Percentiles rank a stretch among this genome's conserved stretches.
Conservation (phyloP, 805 yeast genomes). For the Lachancea thermotolerans region DNA sequence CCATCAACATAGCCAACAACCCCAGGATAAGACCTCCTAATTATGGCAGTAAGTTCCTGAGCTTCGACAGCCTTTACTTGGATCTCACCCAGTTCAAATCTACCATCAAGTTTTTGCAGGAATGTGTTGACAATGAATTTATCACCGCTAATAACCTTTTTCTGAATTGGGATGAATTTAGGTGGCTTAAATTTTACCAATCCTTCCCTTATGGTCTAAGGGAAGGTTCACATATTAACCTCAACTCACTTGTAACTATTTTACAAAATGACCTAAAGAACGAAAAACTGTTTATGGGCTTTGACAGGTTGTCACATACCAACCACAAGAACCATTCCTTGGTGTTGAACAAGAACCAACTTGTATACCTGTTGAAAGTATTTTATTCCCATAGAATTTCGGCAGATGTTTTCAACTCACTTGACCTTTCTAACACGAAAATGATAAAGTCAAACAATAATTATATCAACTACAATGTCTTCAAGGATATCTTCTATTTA, state of each 20-base stretch:
- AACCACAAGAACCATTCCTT: constrained; percentile 26
- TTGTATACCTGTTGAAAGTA: constrained; percentile 28
- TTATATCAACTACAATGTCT: constrained; percentile 31
- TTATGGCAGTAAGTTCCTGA: constrained; percentile 33
- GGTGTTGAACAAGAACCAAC: constrained; percentile 33
- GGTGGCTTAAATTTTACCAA: constrained; percentile 25
- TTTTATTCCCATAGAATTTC: constrained; percentile 37
- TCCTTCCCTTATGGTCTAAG: constrained; percentile 15
- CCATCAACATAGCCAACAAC: constrained; percentile 14
- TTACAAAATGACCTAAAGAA: constrained; percentile 36
- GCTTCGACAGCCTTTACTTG: constrained; percentile 33
- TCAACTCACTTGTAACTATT: constrained; percentile 36
- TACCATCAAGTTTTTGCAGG: constrained; percentile 31
- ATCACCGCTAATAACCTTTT: constrained; percentile 20
- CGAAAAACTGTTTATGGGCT: constrained; percentile 31
- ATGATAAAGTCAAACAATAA: constrained; percentile 27
- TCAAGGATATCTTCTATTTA: constrained; percentile 35
- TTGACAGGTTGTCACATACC: constrained; percentile 25
- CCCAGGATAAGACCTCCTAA: constrained; percentile 30
- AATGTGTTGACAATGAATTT: constrained; percentile 28
- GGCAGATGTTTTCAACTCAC: constrained; percentile 30
- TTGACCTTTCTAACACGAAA: constrained; percentile 26
- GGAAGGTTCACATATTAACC: constrained; percentile 28
- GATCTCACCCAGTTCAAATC: constrained; percentile 28
- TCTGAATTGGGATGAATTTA: constrained; percentile 32